phyloP scores from a whole-genome alignment of 2,329 filamentous ascomycete species.

The Penicillium psychrosexuale region DNA sequence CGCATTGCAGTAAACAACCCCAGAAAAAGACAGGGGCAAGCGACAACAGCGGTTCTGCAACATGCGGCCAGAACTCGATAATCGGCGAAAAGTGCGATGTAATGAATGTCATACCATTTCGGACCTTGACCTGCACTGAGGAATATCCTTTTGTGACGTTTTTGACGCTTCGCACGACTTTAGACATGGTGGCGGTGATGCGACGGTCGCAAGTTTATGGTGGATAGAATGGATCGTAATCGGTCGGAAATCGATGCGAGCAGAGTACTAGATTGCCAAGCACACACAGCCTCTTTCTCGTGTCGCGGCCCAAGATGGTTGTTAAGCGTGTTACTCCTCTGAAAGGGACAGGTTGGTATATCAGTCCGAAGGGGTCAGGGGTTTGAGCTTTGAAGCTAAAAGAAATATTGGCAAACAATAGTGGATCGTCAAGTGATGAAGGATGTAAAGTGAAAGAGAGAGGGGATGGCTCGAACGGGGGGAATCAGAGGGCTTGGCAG shows the following conservation, averaged over 20 bases:
- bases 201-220: constrained; percentile 10
- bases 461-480: constrained; percentile 27
- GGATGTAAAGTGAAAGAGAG: constrained; percentile 11
- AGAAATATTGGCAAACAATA: neutral
- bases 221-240: neutral
- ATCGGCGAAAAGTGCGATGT: neutral
- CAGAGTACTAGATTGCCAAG: constrained; percentile 18
- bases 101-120: constrained; percentile 70
- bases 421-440: constrained; percentile 6
- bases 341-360: constrained; percentile 10
- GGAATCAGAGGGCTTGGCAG: constrained; percentile 22
- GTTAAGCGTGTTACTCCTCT: constrained; percentile 8
- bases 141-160: constrained; percentile 99
- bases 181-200: constrained; percentile 66
- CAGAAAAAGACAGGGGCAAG: constrained; percentile 4
- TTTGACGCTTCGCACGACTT: constrained; percentile 95
- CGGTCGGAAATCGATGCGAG: constrained; percentile 9
- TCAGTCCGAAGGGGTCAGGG: constrained; percentile 2
- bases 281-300: constrained; percentile 21
- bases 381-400: neutral
- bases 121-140: constrained; percentile 92
- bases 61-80: neutral
- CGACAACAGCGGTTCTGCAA: constrained; percentile 1
- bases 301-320: constrained; percentile 19
- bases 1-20: constrained; percentile 2